These are phyloP conservation scores for Fusarium camptoceras DNA, from an alignment of 2,329 filamentous ascomycete species.

Conservation along the genomic window DNA sequence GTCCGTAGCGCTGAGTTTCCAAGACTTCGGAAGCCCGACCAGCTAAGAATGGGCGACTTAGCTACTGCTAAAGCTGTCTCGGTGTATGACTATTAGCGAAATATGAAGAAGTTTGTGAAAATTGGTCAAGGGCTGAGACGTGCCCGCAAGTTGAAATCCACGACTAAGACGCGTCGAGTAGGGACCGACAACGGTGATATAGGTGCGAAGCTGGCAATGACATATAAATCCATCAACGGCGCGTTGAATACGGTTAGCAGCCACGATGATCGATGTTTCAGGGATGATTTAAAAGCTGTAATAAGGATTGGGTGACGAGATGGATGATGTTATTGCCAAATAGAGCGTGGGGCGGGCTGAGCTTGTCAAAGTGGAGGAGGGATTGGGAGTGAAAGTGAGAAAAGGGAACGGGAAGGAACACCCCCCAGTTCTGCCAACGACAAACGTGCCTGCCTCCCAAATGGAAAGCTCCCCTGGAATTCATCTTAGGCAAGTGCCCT, in stretches of 20 bases:
- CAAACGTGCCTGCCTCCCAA: slow-evolving; percentile 20
- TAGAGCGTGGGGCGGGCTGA: slow-evolving; percentile 41
- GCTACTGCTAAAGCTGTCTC: slow-evolving; percentile 23
- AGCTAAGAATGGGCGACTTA: slow-evolving; percentile 24
- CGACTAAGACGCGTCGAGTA: slow-evolving; percentile 23
- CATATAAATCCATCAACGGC: slow-evolving; percentile 23
- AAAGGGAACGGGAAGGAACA: slow-evolving; percentile 33
- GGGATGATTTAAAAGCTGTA: slow-evolving; percentile 27
- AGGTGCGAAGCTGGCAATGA: slow-evolving; percentile 24
- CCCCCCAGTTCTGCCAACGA: slow-evolving; percentile 15
- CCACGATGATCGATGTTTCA: slow-evolving; percentile 26
- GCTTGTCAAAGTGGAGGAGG: slow-evolving; percentile 24
- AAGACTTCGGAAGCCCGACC: slow-evolving; percentile 21
- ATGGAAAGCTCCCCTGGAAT: not conserved
- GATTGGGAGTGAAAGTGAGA: slow-evolving; percentile 30
- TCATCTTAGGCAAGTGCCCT: not conserved
- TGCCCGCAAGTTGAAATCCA: slow-evolving; percentile 6
- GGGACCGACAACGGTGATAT: slow-evolving; percentile 17
- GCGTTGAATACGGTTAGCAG: slow-evolving; percentile 33
- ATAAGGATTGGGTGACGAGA: slow-evolving; percentile 37
- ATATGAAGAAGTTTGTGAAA: slow-evolving; percentile 13
- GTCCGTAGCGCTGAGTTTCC: slow-evolving; percentile 20
- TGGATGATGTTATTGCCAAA: slow-evolving; percentile 47
- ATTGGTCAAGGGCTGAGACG: slow-evolving; percentile 7
- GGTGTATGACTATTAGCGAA: slow-evolving; percentile 16